Percentiles rank a stretch among this genome's conserved stretches.
Conservation (phyloP, 306 rosid genomes). For the Dryas drummondii region DNA sequence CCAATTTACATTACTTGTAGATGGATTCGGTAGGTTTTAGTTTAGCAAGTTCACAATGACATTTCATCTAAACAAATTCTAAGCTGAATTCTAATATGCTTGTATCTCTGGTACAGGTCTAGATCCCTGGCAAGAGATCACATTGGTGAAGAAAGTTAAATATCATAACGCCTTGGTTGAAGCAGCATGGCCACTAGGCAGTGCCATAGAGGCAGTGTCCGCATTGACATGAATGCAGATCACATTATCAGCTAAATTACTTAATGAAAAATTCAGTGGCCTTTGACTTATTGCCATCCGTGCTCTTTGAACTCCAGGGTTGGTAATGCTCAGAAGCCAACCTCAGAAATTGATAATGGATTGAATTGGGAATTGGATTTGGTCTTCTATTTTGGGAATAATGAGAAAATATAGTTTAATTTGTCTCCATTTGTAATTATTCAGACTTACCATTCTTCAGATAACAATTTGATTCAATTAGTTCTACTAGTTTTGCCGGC, state of each 20-base stretch:
- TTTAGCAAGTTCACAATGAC: constrained; percentile 11
- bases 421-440: constrained; percentile 20
- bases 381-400: constrained; percentile 22
- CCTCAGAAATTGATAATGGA: background rate
- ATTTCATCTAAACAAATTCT: constrained; percentile 13
- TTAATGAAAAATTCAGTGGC: constrained; percentile 11
- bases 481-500: constrained; percentile 18
- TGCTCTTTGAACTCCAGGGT: background rate
- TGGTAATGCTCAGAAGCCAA: constrained; percentile 1
- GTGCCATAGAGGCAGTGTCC: constrained; percentile 97
- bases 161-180: constrained; percentile 78
- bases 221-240: constrained; percentile 29
- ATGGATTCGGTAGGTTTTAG: constrained; percentile 78
- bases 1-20: constrained; percentile 80
- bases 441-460: constrained; percentile 8
- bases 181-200: constrained; percentile 99
- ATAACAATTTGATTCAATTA: constrained; percentile 21
- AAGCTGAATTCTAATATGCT: constrained; percentile 15
- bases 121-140: constrained; percentile 89
- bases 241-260: background rate
- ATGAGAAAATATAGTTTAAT: constrained; percentile 13
- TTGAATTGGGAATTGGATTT: constrained; percentile 16
- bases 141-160: constrained; percentile 86
- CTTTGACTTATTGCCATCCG: constrained; percentile 3
- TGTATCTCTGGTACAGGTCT: constrained; percentile 55